These are phyloP conservation scores for Ogataea polymorpha DNA, from an alignment of 805 yeast species.

Conservation along the genomic window DNA sequence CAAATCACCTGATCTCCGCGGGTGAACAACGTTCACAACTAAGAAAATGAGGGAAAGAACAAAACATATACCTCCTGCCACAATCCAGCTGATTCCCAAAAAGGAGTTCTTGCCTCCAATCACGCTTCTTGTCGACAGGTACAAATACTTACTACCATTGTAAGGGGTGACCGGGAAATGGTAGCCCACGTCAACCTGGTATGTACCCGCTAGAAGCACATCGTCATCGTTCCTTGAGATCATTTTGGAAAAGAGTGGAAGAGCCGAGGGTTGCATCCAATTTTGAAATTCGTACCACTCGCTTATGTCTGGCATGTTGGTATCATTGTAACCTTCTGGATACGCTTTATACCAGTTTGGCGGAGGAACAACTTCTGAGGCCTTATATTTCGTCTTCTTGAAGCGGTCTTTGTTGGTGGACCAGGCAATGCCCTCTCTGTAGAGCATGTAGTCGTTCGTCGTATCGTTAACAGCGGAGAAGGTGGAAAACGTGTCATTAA, in stretches of 20 bases:
- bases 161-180: constrained; percentile 76
- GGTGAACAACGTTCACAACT: constrained; percentile 54
- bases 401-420: constrained; percentile 59
- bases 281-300: constrained; percentile 71
- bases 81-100: constrained; percentile 71
- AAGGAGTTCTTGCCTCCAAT: constrained; percentile 76
- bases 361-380: constrained; percentile 70
- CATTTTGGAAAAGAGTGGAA: constrained; percentile 64
- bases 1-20: constrained; percentile 73
- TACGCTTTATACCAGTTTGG: constrained; percentile 74
- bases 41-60: constrained; percentile 52
- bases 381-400: constrained; percentile 59
- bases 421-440: constrained; percentile 67
- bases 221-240: constrained; percentile 61
- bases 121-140: constrained; percentile 65
- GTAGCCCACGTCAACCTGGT: constrained; percentile 63
- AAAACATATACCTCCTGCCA: constrained; percentile 68
- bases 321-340: constrained; percentile 71
- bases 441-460: constrained; percentile 40
- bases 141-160: constrained; percentile 65
- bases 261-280: constrained; percentile 84
- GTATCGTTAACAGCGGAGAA: constrained; percentile 45
- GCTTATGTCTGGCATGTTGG: constrained; percentile 66
- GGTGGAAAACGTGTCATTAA: constrained; percentile 68
- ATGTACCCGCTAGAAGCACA: constrained; percentile 52